Evolutionary conservation across 1,284 basidiomycete genomes (phyloP).

Genomic region (Boletus subluridellus): DNA sequence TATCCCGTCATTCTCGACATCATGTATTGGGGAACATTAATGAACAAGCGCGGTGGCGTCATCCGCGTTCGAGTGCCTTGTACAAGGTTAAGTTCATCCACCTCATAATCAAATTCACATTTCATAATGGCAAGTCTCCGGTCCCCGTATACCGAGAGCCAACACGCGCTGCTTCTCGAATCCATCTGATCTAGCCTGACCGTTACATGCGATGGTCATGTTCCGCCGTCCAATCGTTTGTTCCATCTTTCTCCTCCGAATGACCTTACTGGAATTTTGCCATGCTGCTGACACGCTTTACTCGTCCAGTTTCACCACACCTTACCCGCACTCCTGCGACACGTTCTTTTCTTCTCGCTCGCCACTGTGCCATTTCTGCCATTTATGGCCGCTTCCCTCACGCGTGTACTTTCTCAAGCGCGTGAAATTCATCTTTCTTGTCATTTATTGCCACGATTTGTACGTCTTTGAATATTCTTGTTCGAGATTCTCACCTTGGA

Average conservation of each 20-base stretch:
- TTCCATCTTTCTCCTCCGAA: slow-evolving; percentile 51
- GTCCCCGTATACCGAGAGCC: slow-evolving; percentile 31
- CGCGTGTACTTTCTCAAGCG: slow-evolving; percentile 39
- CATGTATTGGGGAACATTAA: slow-evolving; percentile 36
- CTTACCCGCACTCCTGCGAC: slow-evolving; percentile 55
- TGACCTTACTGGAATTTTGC: slow-evolving; percentile 49
- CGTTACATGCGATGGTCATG: slow-evolving; percentile 21
- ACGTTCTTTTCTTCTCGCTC: slow-evolving; percentile 47
- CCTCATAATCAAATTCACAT: slow-evolving; percentile 36
- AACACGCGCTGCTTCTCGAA: slow-evolving; percentile 31
- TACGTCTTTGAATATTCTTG: slow-evolving; percentile 38
- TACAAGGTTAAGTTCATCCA: slow-evolving; percentile 39
- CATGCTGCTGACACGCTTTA: slow-evolving; percentile 61
- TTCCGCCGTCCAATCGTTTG: slow-evolving; percentile 39
- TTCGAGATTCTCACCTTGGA: slow-evolving; percentile 34
- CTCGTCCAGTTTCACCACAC: slow-evolving; percentile 46
- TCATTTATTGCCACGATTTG: slow-evolving; percentile 36
- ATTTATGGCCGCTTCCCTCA: slow-evolving; percentile 42
- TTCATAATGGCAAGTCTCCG: slow-evolving; percentile 38
- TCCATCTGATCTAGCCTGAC: slow-evolving; percentile 25
- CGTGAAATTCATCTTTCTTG: slow-evolving; percentile 24
- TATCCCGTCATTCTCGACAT: slow-evolving; percentile 30
- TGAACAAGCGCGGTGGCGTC: slow-evolving; percentile 33
- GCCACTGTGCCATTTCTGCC: slow-evolving; percentile 55
- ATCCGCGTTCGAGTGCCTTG: slow-evolving; percentile 30